A percentile compares a stretch with the other conserved stretches of the same genome.
phyloP scores from a whole-genome alignment of 2,329 filamentous ascomycete genomes.

The Epichloe sylvatica region DNA sequence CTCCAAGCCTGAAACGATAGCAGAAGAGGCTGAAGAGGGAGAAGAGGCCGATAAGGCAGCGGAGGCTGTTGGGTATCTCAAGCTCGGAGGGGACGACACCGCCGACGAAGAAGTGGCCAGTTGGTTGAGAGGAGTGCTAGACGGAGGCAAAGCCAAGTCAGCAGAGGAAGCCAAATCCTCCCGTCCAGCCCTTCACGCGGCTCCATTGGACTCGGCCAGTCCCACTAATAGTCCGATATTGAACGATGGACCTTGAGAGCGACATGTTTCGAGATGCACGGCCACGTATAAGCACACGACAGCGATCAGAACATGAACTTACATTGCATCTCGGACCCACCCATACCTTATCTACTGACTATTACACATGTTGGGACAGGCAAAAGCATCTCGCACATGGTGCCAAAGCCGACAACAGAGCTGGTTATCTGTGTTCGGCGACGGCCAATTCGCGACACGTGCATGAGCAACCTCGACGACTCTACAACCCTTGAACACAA shows the following conservation, averaged over 20 bases:
- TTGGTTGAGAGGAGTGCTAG: conserved; percentile 67
- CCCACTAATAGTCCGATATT: conserved; percentile 29
- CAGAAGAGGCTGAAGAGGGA: conserved; percentile 53
- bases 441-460: not conserved
- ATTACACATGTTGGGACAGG: not conserved
- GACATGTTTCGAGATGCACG: no score
- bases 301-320: not conserved
- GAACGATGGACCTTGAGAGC: not conserved
- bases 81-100: conserved; percentile 22
- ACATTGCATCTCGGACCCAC: not conserved
- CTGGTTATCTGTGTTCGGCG: conserved; percentile 1
- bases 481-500: no score
- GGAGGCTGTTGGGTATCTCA: conserved; percentile 30
- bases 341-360: not conserved
- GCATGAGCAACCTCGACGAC: no score
- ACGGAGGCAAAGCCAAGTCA: conserved; percentile 37
- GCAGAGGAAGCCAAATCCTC: conserved; percentile 32
- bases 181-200: conserved; percentile 77
- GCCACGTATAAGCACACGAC: no score
- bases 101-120: conserved; percentile 71
- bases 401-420: not conserved
- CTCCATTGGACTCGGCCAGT: conserved; percentile 63
- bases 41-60: conserved; percentile 31
- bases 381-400: not conserved
- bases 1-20: conserved; percentile 60